Base-by-base conservation (phyloP, 805 yeast species). In the Ogataea naganishii region DNA sequence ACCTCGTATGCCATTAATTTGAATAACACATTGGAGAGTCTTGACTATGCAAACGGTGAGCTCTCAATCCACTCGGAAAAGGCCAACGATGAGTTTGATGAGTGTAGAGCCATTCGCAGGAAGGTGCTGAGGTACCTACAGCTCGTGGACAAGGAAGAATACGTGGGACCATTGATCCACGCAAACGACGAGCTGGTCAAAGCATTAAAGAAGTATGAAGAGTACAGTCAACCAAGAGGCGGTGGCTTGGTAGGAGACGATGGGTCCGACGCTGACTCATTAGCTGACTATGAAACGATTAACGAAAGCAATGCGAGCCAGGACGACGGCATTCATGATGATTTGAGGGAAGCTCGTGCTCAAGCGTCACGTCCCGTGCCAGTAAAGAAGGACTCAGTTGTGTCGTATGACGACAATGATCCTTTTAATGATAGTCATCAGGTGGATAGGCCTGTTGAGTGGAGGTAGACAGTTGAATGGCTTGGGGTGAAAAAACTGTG, bases 141-240 rank as follows among this genome's bases (percentile, higher is more conserved):
- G 56, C 64, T 73, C 30, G 84, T 86, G 23, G 80, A 83, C 24
- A 76, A 75, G 35, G 96, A 88, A 39, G 95, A 84, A 46, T 80
- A 75, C 37, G 57, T 92, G 38, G 97, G 96, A n/a, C 69, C 84
- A 25, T 65, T 92, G 38, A 73, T 92, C 34, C 79, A 74, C 43
- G 94, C 96, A 26, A 92, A 92, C 50, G 98, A 92, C 44, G 88
- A 84, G 50, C 66, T 92, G 37, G 94, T 92, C 6, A 60, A 61
- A 4, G 79, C 86, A 0, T 66, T 92, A 44, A 72, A 75, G 42
- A 56, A 62, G 31, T 88, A 74, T 50, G 95, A 88, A 35, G 66
- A 67, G 27, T 53, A 61, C 59, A 53, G 75, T 41, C 38, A 61
- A 35, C 54, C 72, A 41, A 31, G 62, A 9, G 67, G 58, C 18